Evolutionary conservation across 2,329 filamentous ascomycete genomes (phyloP).

Genomic region (Metarhizium brunneum): DNA sequence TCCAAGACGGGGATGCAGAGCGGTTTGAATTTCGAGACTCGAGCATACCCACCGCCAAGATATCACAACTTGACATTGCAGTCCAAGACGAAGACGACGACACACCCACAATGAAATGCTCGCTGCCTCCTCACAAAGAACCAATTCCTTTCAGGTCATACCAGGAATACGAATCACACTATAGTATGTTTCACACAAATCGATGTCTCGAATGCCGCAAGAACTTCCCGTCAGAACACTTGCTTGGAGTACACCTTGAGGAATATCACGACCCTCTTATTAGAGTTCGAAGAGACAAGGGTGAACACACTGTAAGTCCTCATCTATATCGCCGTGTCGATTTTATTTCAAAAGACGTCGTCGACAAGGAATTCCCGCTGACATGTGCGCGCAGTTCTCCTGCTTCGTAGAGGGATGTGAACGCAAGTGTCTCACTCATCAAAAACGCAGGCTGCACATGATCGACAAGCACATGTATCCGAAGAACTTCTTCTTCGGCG

Average conservation of each 20-base stretch:
- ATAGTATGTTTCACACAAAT: conserved; percentile 70
- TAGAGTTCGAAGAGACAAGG: conserved; percentile 62
- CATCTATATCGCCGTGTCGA: neutral
- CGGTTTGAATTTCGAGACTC: conserved; percentile 7
- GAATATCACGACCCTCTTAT: conserved; percentile 83
- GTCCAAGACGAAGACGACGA: conserved; percentile 23
- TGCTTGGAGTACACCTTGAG: conserved; percentile 76
- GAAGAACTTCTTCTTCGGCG: conserved; percentile 75
- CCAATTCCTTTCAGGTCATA: conserved; percentile 63
- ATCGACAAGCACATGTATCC: conserved; percentile 94
- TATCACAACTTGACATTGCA: conserved; percentile 47
- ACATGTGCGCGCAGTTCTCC: conserved; percentile 47
- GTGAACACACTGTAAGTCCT: conserved; percentile 72
- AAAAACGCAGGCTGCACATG: conserved; percentile 79
- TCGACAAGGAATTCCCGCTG: neutral
- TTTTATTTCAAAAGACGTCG: neutral
- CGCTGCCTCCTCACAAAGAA: conserved; percentile 68
- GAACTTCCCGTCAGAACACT: conserved; percentile 80
- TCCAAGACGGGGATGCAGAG: conserved; percentile 7
- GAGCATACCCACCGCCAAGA: conserved; percentile 36
- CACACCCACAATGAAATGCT: conserved; percentile 61
- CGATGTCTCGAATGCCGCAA: conserved; percentile 75
- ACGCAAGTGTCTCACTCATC: conserved; percentile 69
- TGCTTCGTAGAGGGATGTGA: conserved; percentile 90
- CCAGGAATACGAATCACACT: conserved; percentile 80